Conservation (phyloP, 768 basidiomycete species). For the Hydnum rufescens region DNA sequence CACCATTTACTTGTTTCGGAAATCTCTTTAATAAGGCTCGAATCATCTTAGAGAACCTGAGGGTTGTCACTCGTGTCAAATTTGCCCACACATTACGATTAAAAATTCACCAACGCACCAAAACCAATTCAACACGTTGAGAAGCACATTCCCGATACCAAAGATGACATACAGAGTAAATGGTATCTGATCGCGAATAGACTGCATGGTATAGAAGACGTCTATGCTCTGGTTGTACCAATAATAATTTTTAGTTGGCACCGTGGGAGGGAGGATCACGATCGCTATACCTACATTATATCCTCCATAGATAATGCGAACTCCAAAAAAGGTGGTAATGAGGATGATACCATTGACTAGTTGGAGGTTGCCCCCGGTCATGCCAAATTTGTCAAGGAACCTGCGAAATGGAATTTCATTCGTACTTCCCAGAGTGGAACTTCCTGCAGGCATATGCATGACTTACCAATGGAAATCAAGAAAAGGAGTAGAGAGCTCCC, state of each 20-base stretch:
- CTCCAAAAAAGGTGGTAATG: constrained; percentile 43
- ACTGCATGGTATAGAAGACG: constrained; percentile 23
- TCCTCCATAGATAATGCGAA: constrained; percentile 52
- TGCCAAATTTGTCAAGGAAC: constrained; percentile 60
- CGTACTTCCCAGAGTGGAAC: neutral
- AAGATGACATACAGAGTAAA: constrained; percentile 28
- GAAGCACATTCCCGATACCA: constrained; percentile 36
- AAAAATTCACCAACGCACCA: constrained; percentile 28
- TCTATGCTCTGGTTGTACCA: neutral
- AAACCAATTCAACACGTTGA: constrained; percentile 59
- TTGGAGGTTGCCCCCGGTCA: constrained; percentile 47
- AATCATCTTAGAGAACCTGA: constrained; percentile 63
- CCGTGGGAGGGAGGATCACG: neutral
- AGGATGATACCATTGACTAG: constrained; percentile 53
- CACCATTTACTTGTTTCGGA: too few species aligned
- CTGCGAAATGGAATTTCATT: constrained; percentile 18
- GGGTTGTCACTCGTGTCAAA: constrained; percentile 1
- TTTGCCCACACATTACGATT: neutral
- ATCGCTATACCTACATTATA: constrained; percentile 14
- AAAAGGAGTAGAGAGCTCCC: constrained; percentile 39
- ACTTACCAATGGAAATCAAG: constrained; percentile 71
- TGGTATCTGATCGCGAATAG: constrained; percentile 42
- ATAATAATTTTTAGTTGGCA: too few species aligned
- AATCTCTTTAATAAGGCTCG: constrained; percentile 44
- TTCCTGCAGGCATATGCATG: neutral